Base-by-base conservation (phyloP, 2,329 filamentous ascomycete genomes). In the Fusarium falciforme region DNA sequence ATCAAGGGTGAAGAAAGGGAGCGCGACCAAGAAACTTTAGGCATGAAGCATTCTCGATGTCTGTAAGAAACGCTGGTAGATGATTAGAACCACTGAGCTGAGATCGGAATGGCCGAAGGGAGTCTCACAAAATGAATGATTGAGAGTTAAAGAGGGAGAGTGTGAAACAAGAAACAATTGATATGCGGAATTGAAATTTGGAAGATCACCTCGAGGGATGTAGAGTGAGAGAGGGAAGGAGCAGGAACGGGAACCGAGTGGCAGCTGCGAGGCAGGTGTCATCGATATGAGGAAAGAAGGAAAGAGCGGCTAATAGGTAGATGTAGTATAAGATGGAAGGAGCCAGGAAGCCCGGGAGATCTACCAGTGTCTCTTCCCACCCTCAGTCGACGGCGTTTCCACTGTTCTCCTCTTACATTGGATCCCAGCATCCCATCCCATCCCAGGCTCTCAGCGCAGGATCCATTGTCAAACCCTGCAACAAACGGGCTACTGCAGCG, bases 401-500 rank as follows among this genome's bases (percentile, higher is more conserved):
- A 73, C 70, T 65, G 62, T 69, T 66, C 61, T 64, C 58, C 66
- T 64, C 66, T 47, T 49, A 35, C 63, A 44, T 40, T 58, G 35
- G 55, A 29, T 35, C 27, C 63, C 47, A 59, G 40, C 47, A 62
- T 31, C 62, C 33, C 29, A 52, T 47, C 42, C 16, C 58, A 33
- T 54, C 60, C 58, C 47, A 35, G 47, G 14, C 35, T 57, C 58
- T 40, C 61, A 60, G 59, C 33, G 33, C 58, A 54, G 64, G 66
- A 74, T 68, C 71, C 31, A 65, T 65, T 33, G 57, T 49, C 61
- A 58, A 74, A 75, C 76, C 76, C 72, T 77, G 74, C 68, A 75
- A 70, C 44, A 64, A 72, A 68, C 67, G 62, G 71, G 72, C 70
- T 71, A 69, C 73, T 66, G 70, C 71, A 73, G 63, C 61, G 54